Conservation (phyloP, 23 red algal species). For the Pyropia haitanensis region DNA sequence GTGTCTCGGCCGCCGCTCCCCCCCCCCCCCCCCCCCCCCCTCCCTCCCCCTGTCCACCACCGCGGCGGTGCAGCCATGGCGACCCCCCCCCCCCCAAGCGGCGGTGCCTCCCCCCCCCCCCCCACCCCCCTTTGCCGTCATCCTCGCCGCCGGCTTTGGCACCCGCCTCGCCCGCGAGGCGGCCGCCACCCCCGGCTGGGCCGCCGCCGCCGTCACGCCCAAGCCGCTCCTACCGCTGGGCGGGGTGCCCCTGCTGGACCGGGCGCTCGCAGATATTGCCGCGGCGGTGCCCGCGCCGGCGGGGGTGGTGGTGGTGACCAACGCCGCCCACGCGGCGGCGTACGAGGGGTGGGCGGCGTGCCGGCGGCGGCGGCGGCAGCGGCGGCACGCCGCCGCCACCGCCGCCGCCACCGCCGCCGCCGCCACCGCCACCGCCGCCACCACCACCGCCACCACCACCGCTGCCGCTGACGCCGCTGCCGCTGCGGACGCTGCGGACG, state of each 20-base stretch:
- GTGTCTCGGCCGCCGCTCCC: no score
- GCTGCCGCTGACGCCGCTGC: no score
- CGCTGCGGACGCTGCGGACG: no score
- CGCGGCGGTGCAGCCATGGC: no score
- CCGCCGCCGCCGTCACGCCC: conserved; percentile 10
- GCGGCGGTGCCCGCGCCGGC: background rate
- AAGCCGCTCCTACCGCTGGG: conserved; percentile 68
- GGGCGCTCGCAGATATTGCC: conserved; percentile 21
- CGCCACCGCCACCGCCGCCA: no score
- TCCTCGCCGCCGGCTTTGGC: conserved; percentile 72
- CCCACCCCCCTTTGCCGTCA: conserved; percentile 14
- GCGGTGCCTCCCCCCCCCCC: background rate
- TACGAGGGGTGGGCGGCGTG: conserved; percentile 33
- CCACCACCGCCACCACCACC: no score
- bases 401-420: no score
- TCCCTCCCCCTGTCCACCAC: no score
- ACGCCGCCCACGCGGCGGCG: conserved; percentile 21
- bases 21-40: no score
- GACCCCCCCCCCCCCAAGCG: no score
- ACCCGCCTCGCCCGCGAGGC: conserved; percentile 51
- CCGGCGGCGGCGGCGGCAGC: no score
- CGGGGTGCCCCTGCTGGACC: conserved; percentile 39
- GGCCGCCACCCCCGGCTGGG: conserved; percentile 8
- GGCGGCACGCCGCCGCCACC: no score
- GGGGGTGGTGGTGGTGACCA: conserved; percentile 36